These are phyloP conservation scores for Enterocytospora artemiae DNA, from an alignment of 371 early-diverging fungal species.

Conservation along the genomic window DNA sequence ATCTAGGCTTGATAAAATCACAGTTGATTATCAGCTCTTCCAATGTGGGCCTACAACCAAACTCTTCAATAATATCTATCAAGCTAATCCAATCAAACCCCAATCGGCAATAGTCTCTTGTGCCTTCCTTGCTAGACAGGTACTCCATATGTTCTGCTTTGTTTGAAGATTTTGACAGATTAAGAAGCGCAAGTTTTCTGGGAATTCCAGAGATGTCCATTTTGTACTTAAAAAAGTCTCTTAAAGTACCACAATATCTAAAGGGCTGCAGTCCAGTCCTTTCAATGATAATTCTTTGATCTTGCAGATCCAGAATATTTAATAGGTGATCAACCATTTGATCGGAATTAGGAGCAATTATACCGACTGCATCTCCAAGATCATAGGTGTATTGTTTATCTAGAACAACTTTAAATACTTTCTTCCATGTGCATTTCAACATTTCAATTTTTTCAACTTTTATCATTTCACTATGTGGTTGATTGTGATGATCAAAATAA, in stretches of 20 bases:
- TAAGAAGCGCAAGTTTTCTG: conserved; percentile 36
- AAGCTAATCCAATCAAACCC: conserved; percentile 37
- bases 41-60: conserved; percentile 34
- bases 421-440: conserved; percentile 32
- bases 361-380: conserved; percentile 41
- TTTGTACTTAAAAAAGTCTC: conserved; percentile 44
- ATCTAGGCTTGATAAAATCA: conserved; percentile 52
- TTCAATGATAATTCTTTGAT: conserved; percentile 2
- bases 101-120: conserved; percentile 47
- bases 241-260: conserved; percentile 36
- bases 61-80: conserved; percentile 45
- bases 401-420: conserved; percentile 28
- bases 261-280: conserved; percentile 22
- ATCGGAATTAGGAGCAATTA: conserved; percentile 32
- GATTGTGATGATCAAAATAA: too few species aligned
- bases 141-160: conserved; percentile 36
- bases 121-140: conserved; percentile 48
- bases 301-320: neutral
- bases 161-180: conserved; percentile 21
- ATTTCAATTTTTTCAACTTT: conserved; percentile 9
- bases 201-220: conserved; percentile 50
- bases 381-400: conserved; percentile 10
- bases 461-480: too few species aligned
- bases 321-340: conserved; percentile 9
- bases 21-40: conserved; percentile 44